Conservation (phyloP, 1,139 yeast species). For the Sugiyamaella grinbergsii region DNA sequence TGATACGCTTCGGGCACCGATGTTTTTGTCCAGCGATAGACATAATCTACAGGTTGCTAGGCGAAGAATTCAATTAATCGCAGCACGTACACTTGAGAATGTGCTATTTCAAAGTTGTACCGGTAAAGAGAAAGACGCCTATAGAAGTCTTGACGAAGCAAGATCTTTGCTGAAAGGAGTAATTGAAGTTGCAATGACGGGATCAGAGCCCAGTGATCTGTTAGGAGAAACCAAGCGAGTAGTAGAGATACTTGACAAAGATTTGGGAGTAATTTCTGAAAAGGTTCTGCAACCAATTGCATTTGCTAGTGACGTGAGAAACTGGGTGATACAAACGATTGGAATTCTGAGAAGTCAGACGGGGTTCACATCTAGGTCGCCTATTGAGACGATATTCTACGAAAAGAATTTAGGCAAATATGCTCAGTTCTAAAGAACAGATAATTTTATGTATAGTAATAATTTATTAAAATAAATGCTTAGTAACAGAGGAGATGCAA, state of each 20-base stretch:
- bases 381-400: constrained; percentile 27
- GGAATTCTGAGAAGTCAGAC: constrained; percentile 33
- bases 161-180: constrained; percentile 23
- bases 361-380: constrained; percentile 31
- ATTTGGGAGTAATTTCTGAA: constrained; percentile 24
- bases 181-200: constrained; percentile 15
- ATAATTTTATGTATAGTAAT: background rate
- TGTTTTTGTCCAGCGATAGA: constrained; percentile 27
- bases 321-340: constrained; percentile 34
- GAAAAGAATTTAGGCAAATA: constrained; percentile 7
- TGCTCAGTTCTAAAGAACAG: constrained; percentile 3
- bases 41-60: constrained; percentile 30
- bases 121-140: constrained; percentile 21
- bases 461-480: constrained; percentile 13
- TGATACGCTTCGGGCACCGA: constrained; percentile 20
- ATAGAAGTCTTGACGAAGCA: constrained; percentile 20
- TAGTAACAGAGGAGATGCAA: too few species aligned
- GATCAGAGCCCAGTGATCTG: constrained; percentile 18
- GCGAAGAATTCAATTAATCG: constrained; percentile 33
- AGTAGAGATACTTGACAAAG: constrained; percentile 28
- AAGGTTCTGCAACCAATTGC: constrained; percentile 25
- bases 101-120: constrained; percentile 21
- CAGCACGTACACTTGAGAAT: constrained; percentile 31
- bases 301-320: constrained; percentile 33
- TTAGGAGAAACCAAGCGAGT: constrained; percentile 24